Evolutionary conservation across 331 rosid species (phyloP).

Genomic region (Rosa hybrid): DNA sequence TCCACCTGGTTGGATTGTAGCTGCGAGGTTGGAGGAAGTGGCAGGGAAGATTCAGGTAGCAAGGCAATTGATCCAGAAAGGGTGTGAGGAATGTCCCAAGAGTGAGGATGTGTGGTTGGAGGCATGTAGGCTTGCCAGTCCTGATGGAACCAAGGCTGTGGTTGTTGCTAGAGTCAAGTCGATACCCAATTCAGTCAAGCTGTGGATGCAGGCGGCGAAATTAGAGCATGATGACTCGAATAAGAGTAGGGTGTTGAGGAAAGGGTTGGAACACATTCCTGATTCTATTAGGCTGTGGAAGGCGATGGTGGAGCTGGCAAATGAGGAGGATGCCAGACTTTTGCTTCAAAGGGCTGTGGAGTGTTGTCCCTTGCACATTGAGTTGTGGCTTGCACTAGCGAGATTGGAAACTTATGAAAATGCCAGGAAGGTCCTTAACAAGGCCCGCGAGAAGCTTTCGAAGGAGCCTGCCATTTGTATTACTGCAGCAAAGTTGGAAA

Average conservation of each 20-base stretch:
- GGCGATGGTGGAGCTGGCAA: conserved; percentile 89
- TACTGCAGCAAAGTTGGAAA: conserved; percentile 63
- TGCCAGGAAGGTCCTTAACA: conserved; percentile 78
- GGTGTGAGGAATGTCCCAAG: conserved; percentile 86
- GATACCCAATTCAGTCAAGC: conserved; percentile 83
- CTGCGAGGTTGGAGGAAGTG: conserved; percentile 80
- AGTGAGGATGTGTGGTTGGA: conserved; percentile 25
- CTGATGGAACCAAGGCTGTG: conserved; percentile 74
- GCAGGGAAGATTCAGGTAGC: conserved; percentile 81
- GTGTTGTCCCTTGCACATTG: conserved; percentile 47
- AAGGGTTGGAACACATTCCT: conserved; percentile 79
- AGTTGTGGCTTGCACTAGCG: conserved; percentile 60
- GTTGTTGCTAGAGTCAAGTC: conserved; percentile 75
- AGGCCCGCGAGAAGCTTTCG: conserved; percentile 71
- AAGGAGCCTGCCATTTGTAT: conserved; percentile 91
- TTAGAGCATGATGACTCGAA: conserved; percentile 64
- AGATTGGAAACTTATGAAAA: conserved; percentile 82
- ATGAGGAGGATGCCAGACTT: conserved; percentile 78
- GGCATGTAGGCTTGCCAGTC: conserved; percentile 61
- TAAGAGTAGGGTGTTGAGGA: conserved; percentile 56
- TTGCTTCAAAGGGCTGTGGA: conserved; percentile 86
- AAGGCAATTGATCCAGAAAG: conserved; percentile 69
- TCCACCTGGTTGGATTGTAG: conserved; percentile 87
- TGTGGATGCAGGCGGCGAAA: conserved; percentile 86
- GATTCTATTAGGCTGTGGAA: conserved; percentile 90